phyloP scores from a whole-genome alignment of 305 asterid species.

The Ajuga reptans region DNA sequence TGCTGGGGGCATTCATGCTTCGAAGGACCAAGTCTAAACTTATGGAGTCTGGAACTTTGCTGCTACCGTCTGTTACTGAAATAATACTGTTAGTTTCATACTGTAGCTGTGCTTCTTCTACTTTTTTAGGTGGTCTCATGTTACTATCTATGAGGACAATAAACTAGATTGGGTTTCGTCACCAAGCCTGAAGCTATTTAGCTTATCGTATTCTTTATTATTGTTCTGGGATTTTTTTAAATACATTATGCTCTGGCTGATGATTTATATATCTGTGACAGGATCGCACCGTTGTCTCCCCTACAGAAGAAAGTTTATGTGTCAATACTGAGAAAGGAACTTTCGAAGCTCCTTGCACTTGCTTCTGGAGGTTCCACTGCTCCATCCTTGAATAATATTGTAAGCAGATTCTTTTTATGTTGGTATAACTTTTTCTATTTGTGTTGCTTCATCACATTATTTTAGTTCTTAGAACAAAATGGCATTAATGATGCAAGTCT shows the following conservation, averaged over 20 bases:
- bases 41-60: constrained; percentile 60
- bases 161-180: not conserved
- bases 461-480: not conserved
- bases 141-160: constrained; percentile 16
- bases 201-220: not conserved
- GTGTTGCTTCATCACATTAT: constrained; percentile 8
- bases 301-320: constrained; percentile 76
- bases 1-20: constrained; percentile 87
- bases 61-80: constrained; percentile 80
- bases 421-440: not conserved
- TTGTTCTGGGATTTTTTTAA: not conserved
- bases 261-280: constrained; percentile 29
- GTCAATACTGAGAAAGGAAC: constrained; percentile 85
- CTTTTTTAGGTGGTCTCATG: constrained; percentile 13
- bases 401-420: constrained; percentile 29
- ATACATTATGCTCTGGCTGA: not conserved
- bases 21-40: constrained; percentile 89
- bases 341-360: constrained; percentile 73
- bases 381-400: constrained; percentile 75
- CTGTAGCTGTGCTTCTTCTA: not conserved
- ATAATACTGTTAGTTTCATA: constrained; percentile 70
- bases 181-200: constrained; percentile 16
- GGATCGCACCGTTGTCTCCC: constrained; percentile 74
- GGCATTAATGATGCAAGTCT: constrained; percentile 15
- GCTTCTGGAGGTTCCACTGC: constrained; percentile 68